Evolutionary conservation across 441 rosid genomes (phyloP), one percentile per base, ranked within the genome.

Genomic region (Gossypium trilobum): DNA sequence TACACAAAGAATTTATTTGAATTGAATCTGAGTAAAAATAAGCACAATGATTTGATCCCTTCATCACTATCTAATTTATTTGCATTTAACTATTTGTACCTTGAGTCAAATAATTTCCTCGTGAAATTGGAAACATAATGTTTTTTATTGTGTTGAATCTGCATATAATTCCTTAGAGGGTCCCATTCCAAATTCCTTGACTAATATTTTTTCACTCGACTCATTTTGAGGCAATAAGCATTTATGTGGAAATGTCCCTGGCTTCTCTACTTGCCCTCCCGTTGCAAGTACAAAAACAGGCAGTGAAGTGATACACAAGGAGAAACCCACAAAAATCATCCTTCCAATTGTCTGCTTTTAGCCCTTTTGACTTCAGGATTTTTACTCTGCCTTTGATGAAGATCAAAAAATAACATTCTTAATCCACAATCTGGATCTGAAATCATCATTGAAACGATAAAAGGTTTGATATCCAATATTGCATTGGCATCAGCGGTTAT

Each of bases 401-500:
- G n/a, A 44, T 10, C 4, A 44, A 44, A 44, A 44, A 44, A 44
- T 44, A 44, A 9, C 50, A 44, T 11, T 33, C 39, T 33, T 33
- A 13, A 44, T 10, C 50, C 50, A 44, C 48, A 14, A 3, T 69
- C 17, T 69, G 61, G 72, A 69, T 54, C 31, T 17, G 61, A 69
- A 69, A 54, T 31, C 62, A 54, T 54, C 61, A 69, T 33, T 52
- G 14, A 54, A 5, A 61, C 61, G 1, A 69, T 50, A 5, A 27
- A 54, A 55, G 71, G 51, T 67, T 67, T 48, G 57, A 46, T 36
- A 46, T 48, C 36, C 27, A 11, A 48, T 50, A 50, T n/a, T 68
- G 72, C 4, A 68, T 27, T 68, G 60, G 72, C 9, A 68, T 56
- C 17, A 46, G 64, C 13, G 63, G 64, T 1, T 55, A 70, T 17